These are phyloP conservation scores for Oenanthe sinensis DNA, from an alignment of 129 eudicot species.

Conservation along the genomic window DNA sequence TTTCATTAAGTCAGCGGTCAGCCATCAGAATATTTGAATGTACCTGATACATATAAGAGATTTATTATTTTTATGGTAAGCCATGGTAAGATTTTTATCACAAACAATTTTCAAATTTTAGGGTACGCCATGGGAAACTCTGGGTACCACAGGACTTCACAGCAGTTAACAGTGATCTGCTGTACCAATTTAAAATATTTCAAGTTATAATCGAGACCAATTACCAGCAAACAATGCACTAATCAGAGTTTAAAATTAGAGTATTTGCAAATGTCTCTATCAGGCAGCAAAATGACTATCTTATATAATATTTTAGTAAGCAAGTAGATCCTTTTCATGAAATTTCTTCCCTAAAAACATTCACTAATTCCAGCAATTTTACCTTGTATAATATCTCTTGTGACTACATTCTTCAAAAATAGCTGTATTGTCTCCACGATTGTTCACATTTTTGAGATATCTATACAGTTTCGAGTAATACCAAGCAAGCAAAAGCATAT, in stretches of 20 bases:
- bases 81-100: not conserved
- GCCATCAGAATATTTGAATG: not conserved
- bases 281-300: not conserved
- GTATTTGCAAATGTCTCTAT: not conserved
- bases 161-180: too few species aligned
- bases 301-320: too few species aligned
- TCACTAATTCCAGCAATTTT: too few species aligned
- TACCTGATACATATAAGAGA: not conserved
- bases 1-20: not conserved
- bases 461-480: not conserved
- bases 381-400: too few species aligned
- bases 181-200: too few species aligned
- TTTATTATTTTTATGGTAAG: not conserved
- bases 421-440: not conserved
- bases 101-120: not conserved
- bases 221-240: not conserved
- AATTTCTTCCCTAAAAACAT: too few species aligned
- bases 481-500: not conserved
- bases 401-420: too few species aligned
- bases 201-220: too few species aligned
- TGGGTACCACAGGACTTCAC: too few species aligned
- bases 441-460: not conserved
- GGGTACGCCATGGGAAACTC: too few species aligned
- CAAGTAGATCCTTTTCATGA: too few species aligned
- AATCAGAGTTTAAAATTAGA: not conserved